These are phyloP conservation scores for Didymella pinodella DNA, from an alignment of 2,329 filamentous ascomycete genomes.

Conservation along the genomic window DNA sequence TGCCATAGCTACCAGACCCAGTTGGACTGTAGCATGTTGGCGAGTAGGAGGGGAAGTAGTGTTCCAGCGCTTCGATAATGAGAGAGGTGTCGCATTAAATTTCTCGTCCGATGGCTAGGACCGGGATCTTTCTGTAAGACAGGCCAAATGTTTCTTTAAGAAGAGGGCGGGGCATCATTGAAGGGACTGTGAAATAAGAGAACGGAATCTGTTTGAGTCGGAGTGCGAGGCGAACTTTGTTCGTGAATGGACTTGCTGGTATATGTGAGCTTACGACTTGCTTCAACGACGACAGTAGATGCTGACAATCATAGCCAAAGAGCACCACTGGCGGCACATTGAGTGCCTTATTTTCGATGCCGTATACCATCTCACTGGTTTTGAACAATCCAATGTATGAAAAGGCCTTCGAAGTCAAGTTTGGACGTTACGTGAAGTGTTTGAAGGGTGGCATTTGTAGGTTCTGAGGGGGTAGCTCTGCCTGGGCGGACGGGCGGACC, in stretches of 20 bases:
- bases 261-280: neutral
- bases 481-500: constrained; percentile 5
- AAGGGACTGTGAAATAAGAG: constrained; percentile 51
- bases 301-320: constrained; percentile 12
- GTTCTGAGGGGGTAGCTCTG: neutral
- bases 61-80: constrained; percentile 48
- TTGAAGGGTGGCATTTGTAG: neutral
- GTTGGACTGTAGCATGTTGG: neutral
- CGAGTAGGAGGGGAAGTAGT: constrained; percentile 32
- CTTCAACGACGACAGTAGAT: too few species aligned
- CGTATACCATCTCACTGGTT: constrained; percentile 1
- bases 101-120: constrained; percentile 44
- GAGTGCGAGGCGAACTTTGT: constrained; percentile 50
- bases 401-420: neutral
- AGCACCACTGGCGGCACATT: constrained; percentile 6
- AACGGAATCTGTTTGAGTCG: constrained; percentile 39
- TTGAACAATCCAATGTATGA: neutral
- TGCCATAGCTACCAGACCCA: constrained; percentile 35
- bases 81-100: constrained; percentile 48
- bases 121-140: constrained; percentile 51
- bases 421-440: neutral
- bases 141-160: constrained; percentile 48
- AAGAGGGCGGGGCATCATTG: constrained; percentile 52
- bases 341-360: neutral
- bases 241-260: constrained; percentile 46